Evolutionary conservation across 345 rosid species (phyloP), one percentile per base, ranked within the genome.

Genomic region (Carallia pectinifolia): DNA sequence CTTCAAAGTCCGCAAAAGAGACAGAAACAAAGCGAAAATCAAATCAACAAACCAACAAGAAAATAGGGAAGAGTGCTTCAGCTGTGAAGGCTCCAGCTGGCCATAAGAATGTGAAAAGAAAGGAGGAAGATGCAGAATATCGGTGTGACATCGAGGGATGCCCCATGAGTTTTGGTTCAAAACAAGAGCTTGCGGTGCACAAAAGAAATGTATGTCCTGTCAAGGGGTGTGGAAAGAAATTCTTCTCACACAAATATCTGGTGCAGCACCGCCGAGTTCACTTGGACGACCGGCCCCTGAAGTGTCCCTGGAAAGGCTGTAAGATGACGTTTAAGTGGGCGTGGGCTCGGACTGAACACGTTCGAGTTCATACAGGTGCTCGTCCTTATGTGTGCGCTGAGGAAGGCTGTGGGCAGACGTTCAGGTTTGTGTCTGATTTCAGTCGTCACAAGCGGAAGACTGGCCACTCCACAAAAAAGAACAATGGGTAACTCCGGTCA

Each of bases 271-370:
- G 85, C 0, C 80, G 97, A 52, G 98, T 95, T 68, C 99, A 95
- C 68, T 39, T 73, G 31, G 97, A 92, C 39, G 99, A 92, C 33
- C 92, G 99, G 34, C 98, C 99, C n/a, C 90, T 95, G 27, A 92
- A 95, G 82, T 95, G 99, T 74, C 99, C 99, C 0, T 95, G 99
- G 99, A 95, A 90, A 64, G 97, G 99, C 39, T 95, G 99, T 79
- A 90, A 89, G 82, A 92, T 92, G 98, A 78, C 97, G 30, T 95
- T 95, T 81, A 95, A 95, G 82, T 95, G 98, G 98, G 96, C 98
- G 23, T 95, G 99, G 99, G 96, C 99, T 8, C 76, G 98, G 34
- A 95, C 99, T 0, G 98, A 95, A 74, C 99, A 95, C 75, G 81
- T 90, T 6, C 82, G 99, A 83, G 99, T 92, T 74, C 99, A 95